Conservation (phyloP, 2,329 filamentous ascomycete genomes). For the Penicillium vulpinum region DNA sequence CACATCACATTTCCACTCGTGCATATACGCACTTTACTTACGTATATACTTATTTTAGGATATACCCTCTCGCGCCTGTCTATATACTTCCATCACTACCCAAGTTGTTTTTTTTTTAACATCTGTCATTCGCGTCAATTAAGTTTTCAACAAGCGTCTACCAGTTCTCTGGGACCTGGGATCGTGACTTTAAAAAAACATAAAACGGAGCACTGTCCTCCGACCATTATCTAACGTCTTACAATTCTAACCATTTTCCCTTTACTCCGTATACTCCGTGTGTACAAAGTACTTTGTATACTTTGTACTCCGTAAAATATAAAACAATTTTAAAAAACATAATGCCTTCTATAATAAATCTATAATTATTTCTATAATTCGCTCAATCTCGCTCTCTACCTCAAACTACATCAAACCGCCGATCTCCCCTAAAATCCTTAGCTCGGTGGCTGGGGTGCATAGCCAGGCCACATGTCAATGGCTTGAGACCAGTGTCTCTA, state of each 20-base stretch:
- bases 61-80: not conserved
- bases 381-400: not conserved
- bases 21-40: too few species aligned
- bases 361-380: not conserved
- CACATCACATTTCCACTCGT: slow-evolving; percentile 2
- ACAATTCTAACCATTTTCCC: not conserved
- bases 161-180: slow-evolving; percentile 30
- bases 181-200: slow-evolving; percentile 7
- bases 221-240: not conserved
- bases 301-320: too few species aligned
- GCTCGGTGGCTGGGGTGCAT: slow-evolving; percentile 8
- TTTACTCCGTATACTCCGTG: too few species aligned
- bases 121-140: slow-evolving; percentile 32
- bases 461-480: slow-evolving; percentile 6
- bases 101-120: slow-evolving; percentile 3
- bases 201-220: slow-evolving; percentile 22
- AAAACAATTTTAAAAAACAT: too few species aligned
- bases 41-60: not conserved
- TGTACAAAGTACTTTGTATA: too few species aligned
- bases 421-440: slow-evolving; percentile 6
- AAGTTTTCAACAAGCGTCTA: slow-evolving; percentile 38
- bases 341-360: too few species aligned
- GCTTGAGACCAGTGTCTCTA: not conserved
- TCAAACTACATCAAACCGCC: slow-evolving; percentile 6
- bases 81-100: too few species aligned